Evolutionary conservation across 2,329 filamentous ascomycete species (phyloP), one percentile per base, ranked within the genome.

Genomic region (Colletotrichum sp.): DNA sequence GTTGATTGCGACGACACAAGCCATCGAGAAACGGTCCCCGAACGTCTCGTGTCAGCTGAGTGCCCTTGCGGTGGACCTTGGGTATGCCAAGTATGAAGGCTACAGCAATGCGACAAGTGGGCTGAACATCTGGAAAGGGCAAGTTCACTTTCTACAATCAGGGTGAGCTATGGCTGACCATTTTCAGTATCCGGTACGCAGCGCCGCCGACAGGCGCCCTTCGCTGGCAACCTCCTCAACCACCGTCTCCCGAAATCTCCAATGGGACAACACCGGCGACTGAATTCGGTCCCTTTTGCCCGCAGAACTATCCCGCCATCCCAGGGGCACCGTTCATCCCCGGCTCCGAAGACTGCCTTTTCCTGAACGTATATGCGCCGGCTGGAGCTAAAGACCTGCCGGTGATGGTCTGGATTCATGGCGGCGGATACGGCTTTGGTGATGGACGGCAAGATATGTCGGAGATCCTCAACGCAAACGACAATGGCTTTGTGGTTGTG

Each of bases 341-440:
- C 2, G 65, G 12, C 24, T 83, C 82, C 30, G 87, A 89, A 76
- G 87, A 88, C 74, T 89, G 87, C 72, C 79, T 88, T 6, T 86
- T 88, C 77, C 79, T 89, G 13, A 86, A 89, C 76, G 85, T 88
- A 5, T 83, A 85, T 75, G 85, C 85, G 4, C 86, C 88, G 6
- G 79, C 85, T 67, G 75, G 79, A 7, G 81, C 88, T 15, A 82
- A 85, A 61, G 79, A 83, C 4, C 84, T 85, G 43, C 83, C 86
- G 1, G 87, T 89, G 2, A 75, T 88, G 9, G 85, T 88, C 3
- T 88, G 87, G 86, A 85, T 89, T 28, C 86, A 87, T 77, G 88
- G 87, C 18, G 87, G 87, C 15, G 87, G 86, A 12, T 88, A 87
- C 69, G 69, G 77, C 16, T 72, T 66, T 26, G 79, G 78, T 6